Evolutionary conservation across 2,329 filamentous ascomycete genomes (phyloP).

Genomic region (Aspergillus ruber): DNA sequence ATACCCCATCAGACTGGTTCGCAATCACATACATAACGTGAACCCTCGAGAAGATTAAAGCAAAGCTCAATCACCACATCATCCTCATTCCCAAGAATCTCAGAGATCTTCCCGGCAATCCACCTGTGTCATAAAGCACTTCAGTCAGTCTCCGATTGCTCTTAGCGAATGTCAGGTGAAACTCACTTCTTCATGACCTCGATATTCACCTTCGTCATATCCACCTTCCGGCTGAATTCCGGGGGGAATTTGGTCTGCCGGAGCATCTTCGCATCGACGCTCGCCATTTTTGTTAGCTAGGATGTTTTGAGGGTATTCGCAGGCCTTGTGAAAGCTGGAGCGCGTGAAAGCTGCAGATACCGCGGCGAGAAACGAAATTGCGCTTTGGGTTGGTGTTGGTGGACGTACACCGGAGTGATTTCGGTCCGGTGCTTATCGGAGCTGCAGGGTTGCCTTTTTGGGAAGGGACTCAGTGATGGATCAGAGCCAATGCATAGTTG

Average conservation of each 20-base stretch:
- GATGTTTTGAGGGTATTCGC: neutral
- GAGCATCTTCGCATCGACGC: constrained; percentile 81
- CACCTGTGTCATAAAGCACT: constrained; percentile 54
- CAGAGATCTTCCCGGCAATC: constrained; percentile 82
- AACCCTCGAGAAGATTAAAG: constrained; percentile 63
- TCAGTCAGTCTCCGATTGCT: constrained; percentile 7
- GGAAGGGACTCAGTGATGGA: no score
- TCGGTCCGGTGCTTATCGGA: constrained; percentile 9
- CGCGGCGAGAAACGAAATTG: constrained; percentile 4
- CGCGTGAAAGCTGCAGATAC: neutral
- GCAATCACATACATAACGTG: constrained; percentile 60
- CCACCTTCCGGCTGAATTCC: constrained; percentile 91
- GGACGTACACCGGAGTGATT: constrained; percentile 4
- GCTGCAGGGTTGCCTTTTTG: no score
- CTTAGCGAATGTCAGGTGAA: neutral
- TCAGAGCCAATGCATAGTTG: no score
- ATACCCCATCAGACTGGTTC: neutral
- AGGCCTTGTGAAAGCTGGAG: no score
- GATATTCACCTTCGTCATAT: constrained; percentile 94
- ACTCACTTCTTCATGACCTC: constrained; percentile 94
- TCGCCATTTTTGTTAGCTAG: constrained; percentile 55
- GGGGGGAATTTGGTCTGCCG: constrained; percentile 88
- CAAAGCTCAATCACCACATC: constrained; percentile 89
- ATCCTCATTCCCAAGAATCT: constrained; percentile 86
- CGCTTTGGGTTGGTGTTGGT: constrained; percentile 6